These are phyloP conservation scores for Xerocomellus dryophilus DNA, from an alignment of 768 basidiomycete species.

Conservation along the genomic window DNA sequence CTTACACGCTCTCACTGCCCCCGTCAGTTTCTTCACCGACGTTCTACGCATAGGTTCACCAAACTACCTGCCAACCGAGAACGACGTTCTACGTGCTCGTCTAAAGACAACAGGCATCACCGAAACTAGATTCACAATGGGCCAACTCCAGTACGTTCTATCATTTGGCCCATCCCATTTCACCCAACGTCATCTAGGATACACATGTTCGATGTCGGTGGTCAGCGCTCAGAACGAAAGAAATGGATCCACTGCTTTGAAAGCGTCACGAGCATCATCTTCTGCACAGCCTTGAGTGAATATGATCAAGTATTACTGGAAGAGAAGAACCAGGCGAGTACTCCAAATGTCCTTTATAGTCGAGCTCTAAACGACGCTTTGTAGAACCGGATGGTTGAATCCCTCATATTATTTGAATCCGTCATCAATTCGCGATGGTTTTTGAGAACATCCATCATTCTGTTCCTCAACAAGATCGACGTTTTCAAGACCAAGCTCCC, in stretches of 20 bases:
- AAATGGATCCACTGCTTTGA: conserved; percentile 83
- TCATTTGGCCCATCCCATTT: accelerated
- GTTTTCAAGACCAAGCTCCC: conserved; percentile 74
- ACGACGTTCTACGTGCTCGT: conserved; percentile 84
- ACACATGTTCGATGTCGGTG: conserved; percentile 79
- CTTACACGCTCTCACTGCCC: background rate
- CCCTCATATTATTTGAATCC: conserved; percentile 69
- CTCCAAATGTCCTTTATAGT: background rate
- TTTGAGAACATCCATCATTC: conserved; percentile 59
- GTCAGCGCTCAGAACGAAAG: conserved; percentile 77
- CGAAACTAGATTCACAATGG: conserved; percentile 80
- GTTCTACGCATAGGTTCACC: conserved; percentile 78
- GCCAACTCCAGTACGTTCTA: conserved; percentile 51
- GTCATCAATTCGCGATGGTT: conserved; percentile 84
- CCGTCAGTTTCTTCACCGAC: conserved; percentile 75
- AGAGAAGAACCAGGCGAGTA: conserved; percentile 39
- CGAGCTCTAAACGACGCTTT: background rate
- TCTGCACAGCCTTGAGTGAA: conserved; percentile 71
- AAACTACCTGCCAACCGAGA: conserved; percentile 82
- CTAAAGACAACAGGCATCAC: conserved; percentile 88
- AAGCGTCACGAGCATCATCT: conserved; percentile 77
- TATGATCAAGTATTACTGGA: conserved; percentile 73
- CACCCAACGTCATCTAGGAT: conserved; percentile 32
- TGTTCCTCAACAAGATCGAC: conserved; percentile 72
- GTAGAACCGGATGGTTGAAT: conserved; percentile 75